Percentiles rank a stretch among this genome's conserved stretches.
Evolutionary conservation across 768 basidiomycete genomes (phyloP).

Genomic region (Imleria badia): DNA sequence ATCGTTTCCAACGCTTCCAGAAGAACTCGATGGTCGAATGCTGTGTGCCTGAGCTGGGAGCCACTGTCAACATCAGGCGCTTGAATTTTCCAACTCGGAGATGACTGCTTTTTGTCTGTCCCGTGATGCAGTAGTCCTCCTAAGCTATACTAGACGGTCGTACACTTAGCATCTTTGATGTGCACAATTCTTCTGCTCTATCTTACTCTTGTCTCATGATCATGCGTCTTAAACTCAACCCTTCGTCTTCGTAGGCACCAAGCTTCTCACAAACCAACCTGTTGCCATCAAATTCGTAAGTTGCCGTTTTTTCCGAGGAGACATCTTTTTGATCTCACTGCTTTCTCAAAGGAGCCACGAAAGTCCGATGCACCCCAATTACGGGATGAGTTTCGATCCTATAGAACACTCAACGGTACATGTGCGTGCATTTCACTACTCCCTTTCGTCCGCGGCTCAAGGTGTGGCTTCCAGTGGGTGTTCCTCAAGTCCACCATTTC

Average conservation of each 20-base stretch:
- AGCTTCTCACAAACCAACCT: slow-evolving; percentile 79
- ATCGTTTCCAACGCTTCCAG: neutral
- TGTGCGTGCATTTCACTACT: slow-evolving; percentile 49
- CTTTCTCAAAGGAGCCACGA: slow-evolving; percentile 72
- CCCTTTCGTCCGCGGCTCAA: slow-evolving; percentile 14
- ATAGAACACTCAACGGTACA: slow-evolving; percentile 90
- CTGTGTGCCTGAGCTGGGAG: slow-evolving; percentile 1
- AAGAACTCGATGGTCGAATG: slow-evolving; percentile 1
- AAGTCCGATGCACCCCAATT: slow-evolving; percentile 98
- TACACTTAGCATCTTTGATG: neutral
- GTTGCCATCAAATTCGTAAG: slow-evolving; percentile 97
- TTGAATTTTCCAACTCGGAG: slow-evolving; percentile 4
- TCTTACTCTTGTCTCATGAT: neutral
- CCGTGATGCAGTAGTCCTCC: slow-evolving; percentile 7
- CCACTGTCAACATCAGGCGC: slow-evolving; percentile 11
- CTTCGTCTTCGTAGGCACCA: slow-evolving; percentile 57
- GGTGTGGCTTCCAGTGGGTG: slow-evolving; percentile 61
- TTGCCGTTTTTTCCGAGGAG: slow-evolving; percentile 19
- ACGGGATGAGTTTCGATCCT: slow-evolving; percentile 95
- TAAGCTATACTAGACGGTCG: slow-evolving; percentile 3
- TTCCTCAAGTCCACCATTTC: slow-evolving; percentile 98
- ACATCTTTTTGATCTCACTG: slow-evolving; percentile 13
- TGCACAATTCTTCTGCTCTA: slow-evolving; percentile 1
- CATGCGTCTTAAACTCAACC: slow-evolving; percentile 12
- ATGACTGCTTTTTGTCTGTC: slow-evolving; percentile 4